Evolutionary conservation across 768 basidiomycete genomes (phyloP), one percentile per base, ranked within the genome.

Genomic region (Hemileccinum impolitum): DNA sequence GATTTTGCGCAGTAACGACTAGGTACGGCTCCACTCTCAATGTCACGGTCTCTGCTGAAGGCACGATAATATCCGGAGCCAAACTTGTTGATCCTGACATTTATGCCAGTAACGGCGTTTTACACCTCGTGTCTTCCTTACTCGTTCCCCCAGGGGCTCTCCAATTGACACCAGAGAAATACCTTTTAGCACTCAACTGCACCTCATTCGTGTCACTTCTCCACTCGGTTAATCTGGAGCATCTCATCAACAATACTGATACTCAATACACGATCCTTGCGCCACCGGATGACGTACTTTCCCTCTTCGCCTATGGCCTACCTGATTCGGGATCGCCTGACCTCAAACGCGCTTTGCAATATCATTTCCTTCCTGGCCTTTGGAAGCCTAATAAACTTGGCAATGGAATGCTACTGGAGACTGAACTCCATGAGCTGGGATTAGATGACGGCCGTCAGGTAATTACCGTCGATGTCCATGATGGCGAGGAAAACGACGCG

Each of bases 101-200:
- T 31, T 93, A 94, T 60, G 94, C 90, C 5, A 85, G 89, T 26
- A 99, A 99, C 60, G 96, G 95, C 41, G 96, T 98, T 38, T 65
- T 98, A 14, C 96, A 99, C 67, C 80, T 92, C 37, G 79, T 98
- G 21, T 88, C 88, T 13, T 80, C 82, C 13, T 80, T 98, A 19
- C 79, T 99, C 13, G 66, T 94, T 11, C 89, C 92, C 7, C 75
- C 79, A 3, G 84, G 81, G 14, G 77, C 88, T 39, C 78, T 95
- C 19, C 74, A 81, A 51, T 71, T 94, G 38, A 98, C 94, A 4
- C 88, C 94, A 15, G 96, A 98, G 72, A 98, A 98, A 68, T 92
- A 87, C 56, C 85, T 99, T 15, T 80, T 98, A 10, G 84, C 90
- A 3, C 77, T 97, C 52, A 91, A 96, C 63, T 96, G 94, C 70